These are phyloP conservation scores for Ocimum tenuiflorum DNA, from an alignment of 257 asterid species.

Conservation along the genomic window DNA sequence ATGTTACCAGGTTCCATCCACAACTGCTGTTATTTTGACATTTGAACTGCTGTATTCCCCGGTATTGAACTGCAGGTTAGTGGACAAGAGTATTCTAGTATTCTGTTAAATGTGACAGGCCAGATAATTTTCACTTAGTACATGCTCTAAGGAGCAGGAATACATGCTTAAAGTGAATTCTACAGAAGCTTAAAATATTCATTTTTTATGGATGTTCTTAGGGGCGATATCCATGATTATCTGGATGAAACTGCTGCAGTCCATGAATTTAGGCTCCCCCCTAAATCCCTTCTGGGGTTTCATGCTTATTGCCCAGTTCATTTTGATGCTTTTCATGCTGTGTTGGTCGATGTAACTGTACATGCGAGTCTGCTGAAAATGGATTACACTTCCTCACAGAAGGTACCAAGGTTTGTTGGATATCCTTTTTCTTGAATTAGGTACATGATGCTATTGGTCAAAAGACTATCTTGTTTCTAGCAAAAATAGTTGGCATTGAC, in stretches of 20 bases:
- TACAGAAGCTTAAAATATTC: background rate
- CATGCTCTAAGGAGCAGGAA: background rate
- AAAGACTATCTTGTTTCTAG: background rate
- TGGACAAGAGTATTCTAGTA: background rate
- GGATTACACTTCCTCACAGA: slow-evolving; percentile 45
- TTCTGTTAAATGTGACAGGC: background rate
- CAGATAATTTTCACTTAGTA: background rate
- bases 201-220: slow-evolving; percentile 15
- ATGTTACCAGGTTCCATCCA: slow-evolving; percentile 45
- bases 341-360: slow-evolving; percentile 63
- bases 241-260: slow-evolving; percentile 65
- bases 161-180: background rate
- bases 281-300: slow-evolving; percentile 73
- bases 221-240: slow-evolving; percentile 53
- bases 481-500: background rate
- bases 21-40: slow-evolving; percentile 70
- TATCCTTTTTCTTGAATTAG: slow-evolving; percentile 34
- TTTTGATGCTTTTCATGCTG: slow-evolving; percentile 80
- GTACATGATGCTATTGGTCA: slow-evolving; percentile 2
- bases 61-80: slow-evolving; percentile 55
- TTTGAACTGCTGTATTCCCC: slow-evolving; percentile 76
- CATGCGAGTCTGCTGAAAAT: slow-evolving; percentile 64
- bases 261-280: slow-evolving; percentile 83
- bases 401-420: slow-evolving; percentile 76
- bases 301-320: slow-evolving; percentile 88